Percentiles rank a stretch among this genome's conserved stretches.
These are phyloP conservation scores for Mediolabrus comicus DNA, from an alignment of 108 stramenopile species.

Conservation along the genomic window DNA sequence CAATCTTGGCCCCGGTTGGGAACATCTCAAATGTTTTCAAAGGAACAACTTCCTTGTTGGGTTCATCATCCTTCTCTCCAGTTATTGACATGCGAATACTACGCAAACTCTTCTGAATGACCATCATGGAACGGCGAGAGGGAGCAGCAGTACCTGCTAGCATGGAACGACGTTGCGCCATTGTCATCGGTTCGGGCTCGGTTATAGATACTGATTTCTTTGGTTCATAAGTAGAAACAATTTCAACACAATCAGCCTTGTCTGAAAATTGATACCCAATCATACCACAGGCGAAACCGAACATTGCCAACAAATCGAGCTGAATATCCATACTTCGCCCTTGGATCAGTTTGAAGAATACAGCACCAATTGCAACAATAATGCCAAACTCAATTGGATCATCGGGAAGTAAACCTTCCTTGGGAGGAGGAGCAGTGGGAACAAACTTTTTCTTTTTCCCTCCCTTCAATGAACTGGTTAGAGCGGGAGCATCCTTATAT, in stretches of 20 bases:
- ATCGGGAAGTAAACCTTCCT: constrained; percentile 12
- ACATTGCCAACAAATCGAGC: constrained; percentile 19
- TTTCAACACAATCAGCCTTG: background rate
- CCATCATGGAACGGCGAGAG: background rate
- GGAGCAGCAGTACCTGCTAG: too few species aligned
- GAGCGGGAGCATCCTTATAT: background rate
- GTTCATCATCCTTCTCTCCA: background rate
- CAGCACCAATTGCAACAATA: constrained; percentile 9
- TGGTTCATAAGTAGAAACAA: background rate
- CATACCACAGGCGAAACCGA: constrained; percentile 22
- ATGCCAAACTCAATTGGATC: constrained; percentile 23
- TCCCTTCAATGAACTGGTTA: background rate
- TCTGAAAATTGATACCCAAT: constrained; percentile 30
- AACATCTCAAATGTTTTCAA: constrained; percentile 40
- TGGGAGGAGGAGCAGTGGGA: background rate
- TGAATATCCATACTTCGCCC: constrained; percentile 10
- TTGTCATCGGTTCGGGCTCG: background rate
- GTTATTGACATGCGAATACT: constrained; percentile 4
- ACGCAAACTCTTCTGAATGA: constrained; percentile 19
- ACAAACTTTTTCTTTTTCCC: background rate
- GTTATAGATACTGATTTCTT: background rate
- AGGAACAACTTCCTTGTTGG: background rate
- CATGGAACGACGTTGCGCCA: background rate
- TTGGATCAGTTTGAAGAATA: constrained; percentile 32
- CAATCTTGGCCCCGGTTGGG: constrained; percentile 67